Conservation (phyloP, 108 stramenopile species). For the Fistulifera solaris region DNA sequence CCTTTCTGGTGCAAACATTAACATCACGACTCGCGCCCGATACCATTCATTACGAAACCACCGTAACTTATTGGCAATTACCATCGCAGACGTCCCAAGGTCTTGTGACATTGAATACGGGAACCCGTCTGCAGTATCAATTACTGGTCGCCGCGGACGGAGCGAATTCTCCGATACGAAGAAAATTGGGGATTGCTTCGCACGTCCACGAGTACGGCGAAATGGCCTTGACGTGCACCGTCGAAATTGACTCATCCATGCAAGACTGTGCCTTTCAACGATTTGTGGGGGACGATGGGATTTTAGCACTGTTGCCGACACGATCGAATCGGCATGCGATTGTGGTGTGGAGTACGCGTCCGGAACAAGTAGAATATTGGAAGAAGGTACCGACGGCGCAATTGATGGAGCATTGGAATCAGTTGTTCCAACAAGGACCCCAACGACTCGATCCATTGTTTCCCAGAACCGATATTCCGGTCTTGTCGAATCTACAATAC, state of each 20-base stretch:
- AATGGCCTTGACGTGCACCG: slow-evolving; percentile 69
- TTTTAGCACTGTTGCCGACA: slow-evolving; percentile 73
- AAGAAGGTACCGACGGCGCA: slow-evolving; percentile 20
- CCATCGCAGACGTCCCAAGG: background rate
- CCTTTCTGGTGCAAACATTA: slow-evolving; percentile 37
- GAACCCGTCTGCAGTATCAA: slow-evolving; percentile 18
- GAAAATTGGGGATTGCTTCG: slow-evolving; percentile 23
- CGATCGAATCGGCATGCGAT: slow-evolving; percentile 62
- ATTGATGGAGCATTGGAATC: slow-evolving; percentile 44
- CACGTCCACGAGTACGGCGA: slow-evolving; percentile 50
- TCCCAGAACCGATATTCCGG: slow-evolving; percentile 1
- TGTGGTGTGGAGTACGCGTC: slow-evolving; percentile 77
- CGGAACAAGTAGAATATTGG: slow-evolving; percentile 34
- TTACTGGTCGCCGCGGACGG: slow-evolving; percentile 77
- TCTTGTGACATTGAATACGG: background rate
- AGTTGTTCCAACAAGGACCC: slow-evolving; percentile 54
- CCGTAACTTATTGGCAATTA: background rate
- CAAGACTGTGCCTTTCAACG: slow-evolving; percentile 63
- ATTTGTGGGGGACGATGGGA: slow-evolving; percentile 50
- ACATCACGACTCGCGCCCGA: slow-evolving; percentile 32
- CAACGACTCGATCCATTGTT: slow-evolving; percentile 32
- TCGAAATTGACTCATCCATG: slow-evolving; percentile 40
- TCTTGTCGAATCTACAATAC: slow-evolving; percentile 23
- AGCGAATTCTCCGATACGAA: slow-evolving; percentile 62
- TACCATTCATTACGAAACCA: background rate